Conservation (phyloP, 2,329 filamentous ascomycete genomes). For the Nothopassalora personata region DNA sequence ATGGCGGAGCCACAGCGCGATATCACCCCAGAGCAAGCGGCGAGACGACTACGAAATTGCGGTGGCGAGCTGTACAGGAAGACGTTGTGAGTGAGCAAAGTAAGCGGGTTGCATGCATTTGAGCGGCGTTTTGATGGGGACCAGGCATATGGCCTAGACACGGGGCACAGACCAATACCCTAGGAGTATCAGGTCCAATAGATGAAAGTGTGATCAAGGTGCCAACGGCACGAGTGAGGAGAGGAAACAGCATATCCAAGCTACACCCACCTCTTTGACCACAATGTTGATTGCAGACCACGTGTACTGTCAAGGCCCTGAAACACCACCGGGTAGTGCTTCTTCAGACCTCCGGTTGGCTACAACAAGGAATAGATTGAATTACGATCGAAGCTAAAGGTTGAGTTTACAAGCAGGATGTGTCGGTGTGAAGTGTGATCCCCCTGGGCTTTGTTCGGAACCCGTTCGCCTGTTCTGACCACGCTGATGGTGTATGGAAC, state of each 20-base stretch:
- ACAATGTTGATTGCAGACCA: too few relatives aligned
- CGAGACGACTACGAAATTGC: constrained; percentile 67
- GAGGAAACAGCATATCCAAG: not conserved
- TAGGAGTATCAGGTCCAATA: not conserved
- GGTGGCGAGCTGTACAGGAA: constrained; percentile 78
- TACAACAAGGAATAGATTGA: too few relatives aligned
- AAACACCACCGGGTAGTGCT: too few relatives aligned
- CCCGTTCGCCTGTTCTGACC: not conserved
- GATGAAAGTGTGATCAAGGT: not conserved
- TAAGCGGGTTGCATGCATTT: not conserved
- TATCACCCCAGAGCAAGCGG: constrained; percentile 94
- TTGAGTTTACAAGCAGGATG: not conserved
- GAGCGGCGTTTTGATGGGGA: not conserved
- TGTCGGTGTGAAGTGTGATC: not conserved
- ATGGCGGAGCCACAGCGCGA: constrained; percentile 97
- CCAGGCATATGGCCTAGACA: not conserved
- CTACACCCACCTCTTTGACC: too few relatives aligned
- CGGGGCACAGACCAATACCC: not conserved
- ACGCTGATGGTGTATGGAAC: not conserved
- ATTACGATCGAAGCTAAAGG: too few relatives aligned
- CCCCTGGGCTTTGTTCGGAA: not conserved
- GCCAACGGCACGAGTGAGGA: not conserved
- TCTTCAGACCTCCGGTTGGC: too few relatives aligned
- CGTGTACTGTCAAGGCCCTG: too few relatives aligned
- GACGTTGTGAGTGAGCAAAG: constrained; percentile 11